Percentiles rank a stretch among this genome's conserved stretches.
These are phyloP conservation scores for Geranium rotundifolium DNA, from an alignment of 345 rosid genomes.

Conservation along the genomic window DNA sequence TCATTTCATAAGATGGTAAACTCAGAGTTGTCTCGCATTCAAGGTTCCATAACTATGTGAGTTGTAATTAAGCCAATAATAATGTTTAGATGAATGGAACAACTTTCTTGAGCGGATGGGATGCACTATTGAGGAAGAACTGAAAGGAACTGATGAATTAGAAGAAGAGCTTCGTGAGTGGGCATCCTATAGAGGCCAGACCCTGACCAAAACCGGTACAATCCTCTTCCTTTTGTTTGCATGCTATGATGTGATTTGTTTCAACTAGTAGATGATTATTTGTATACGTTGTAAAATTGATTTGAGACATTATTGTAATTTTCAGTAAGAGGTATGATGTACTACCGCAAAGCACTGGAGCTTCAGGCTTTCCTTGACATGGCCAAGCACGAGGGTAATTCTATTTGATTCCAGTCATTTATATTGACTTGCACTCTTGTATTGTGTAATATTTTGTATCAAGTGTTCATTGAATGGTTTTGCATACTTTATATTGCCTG, in stretches of 20 bases:
- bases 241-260: too few relatives aligned
- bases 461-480: too few relatives aligned
- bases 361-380: slow-evolving; percentile 99
- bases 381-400: slow-evolving; percentile 88
- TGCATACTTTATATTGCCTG: too few relatives aligned
- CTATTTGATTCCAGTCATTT: not conserved
- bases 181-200: slow-evolving; percentile 98
- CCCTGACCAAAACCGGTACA: slow-evolving; percentile 89
- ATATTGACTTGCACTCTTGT: too few relatives aligned
- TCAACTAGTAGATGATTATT: too few relatives aligned
- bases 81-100: slow-evolving; percentile 76
- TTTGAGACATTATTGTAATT: too few relatives aligned
- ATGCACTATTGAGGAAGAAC: slow-evolving; percentile 51
- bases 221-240: too few relatives aligned
- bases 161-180: slow-evolving; percentile 84
- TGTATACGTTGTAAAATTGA: too few relatives aligned
- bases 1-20: not conserved
- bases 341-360: slow-evolving; percentile 92
- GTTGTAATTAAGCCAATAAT: not conserved
- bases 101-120: slow-evolving; percentile 81
- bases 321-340: slow-evolving; percentile 99
- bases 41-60: not conserved
- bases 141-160: slow-evolving; percentile 40
- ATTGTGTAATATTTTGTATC: too few relatives aligned
- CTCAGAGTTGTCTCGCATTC: not conserved